Base-by-base conservation (phyloP, 768 basidiomycete genomes). In the Phylloporus rhodoxanthus region DNA sequence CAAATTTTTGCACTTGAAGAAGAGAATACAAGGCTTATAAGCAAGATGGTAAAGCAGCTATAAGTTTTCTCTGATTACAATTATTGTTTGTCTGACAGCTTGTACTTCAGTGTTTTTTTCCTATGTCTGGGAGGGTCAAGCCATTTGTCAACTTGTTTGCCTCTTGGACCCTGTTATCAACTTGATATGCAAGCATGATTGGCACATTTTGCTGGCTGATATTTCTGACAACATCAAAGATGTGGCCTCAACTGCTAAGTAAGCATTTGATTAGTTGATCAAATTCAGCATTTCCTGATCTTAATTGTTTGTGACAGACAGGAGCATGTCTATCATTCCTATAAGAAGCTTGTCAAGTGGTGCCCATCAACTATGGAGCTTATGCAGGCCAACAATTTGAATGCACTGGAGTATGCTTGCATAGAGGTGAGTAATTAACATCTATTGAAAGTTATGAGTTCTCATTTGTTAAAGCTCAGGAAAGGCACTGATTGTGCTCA, bases 401-500 rank as follows among this genome's bases (percentile, higher is more conserved):
- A 13, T 4, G 29, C 3, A 30, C 5, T 30, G 11, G 29, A 30
- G 29, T 4, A 30, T 30, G 33, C 50, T 15, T 57, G 37, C n/a
- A 39, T 37, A 2, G 41, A 57, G 14, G 57, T 57, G 28, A 40
- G 51, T 33, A 30, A 30, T 5, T 30, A 4, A 5, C 13, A 5
- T 13, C 4, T 30, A 1, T 4, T 13, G 11, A 30, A 13, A 4
- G 13, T 2, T 11, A 30, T 13, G 29, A 5, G 5, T 5, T 13
- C 11, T 30, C 29, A 30, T 30, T 30, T 30, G 29, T 30, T 13
- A 11, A 30, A 61, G 58, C 23, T 59, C n/a, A 43, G 50, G 21
- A 50, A 43, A 34, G 60, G 58, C 6, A 45, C 52, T 1, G 51
- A 59, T 39, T 21, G 38, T 1, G 58, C 58, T 2, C 29, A 29